Conservation (phyloP, 345 rosid genomes). For the Stellera chamaejasme region DNA sequence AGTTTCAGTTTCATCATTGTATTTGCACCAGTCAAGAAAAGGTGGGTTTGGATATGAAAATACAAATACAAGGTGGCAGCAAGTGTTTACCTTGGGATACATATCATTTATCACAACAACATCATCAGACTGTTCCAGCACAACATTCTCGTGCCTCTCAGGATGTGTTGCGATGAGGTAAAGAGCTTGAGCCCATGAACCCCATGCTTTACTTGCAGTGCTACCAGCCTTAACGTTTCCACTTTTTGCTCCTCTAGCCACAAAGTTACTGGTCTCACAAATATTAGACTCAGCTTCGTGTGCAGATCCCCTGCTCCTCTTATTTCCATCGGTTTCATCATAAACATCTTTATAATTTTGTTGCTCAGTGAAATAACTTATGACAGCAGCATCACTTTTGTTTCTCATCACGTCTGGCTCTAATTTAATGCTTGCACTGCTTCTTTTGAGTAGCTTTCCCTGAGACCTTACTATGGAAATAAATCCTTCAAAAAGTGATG, state of each 20-base stretch:
- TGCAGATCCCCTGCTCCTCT: slow-evolving; percentile 43
- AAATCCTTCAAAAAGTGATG: slow-evolving; percentile 76
- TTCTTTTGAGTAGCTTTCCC: slow-evolving; percentile 22
- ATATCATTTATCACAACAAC: slow-evolving; percentile 67
- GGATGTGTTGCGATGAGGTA: slow-evolving; percentile 67
- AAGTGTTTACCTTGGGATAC: slow-evolving; percentile 62
- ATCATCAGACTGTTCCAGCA: slow-evolving; percentile 53
- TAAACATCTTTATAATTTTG: slow-evolving; percentile 35
- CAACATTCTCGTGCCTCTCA: slow-evolving; percentile 43
- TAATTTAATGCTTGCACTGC: slow-evolving; percentile 11
- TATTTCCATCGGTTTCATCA: slow-evolving; percentile 31
- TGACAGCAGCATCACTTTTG: slow-evolving; percentile 15
- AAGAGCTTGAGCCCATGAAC: slow-evolving; percentile 80
- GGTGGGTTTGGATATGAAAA: background rate
- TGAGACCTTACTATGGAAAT: slow-evolving; percentile 35
- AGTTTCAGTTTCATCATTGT: background rate
- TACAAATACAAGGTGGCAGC: background rate
- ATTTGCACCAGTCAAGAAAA: background rate
- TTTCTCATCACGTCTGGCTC: slow-evolving; percentile 13
- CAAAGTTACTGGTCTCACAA: slow-evolving; percentile 3
- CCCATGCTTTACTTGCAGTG: slow-evolving; percentile 38
- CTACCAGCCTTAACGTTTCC: slow-evolving; percentile 17
- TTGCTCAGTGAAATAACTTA: slow-evolving; percentile 16
- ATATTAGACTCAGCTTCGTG: slow-evolving; percentile 16
- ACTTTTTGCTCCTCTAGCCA: slow-evolving; percentile 19